Evolutionary conservation across 1,284 basidiomycete genomes (phyloP), one percentile per base, ranked within the genome.

Genomic region (Irpex sp.): DNA sequence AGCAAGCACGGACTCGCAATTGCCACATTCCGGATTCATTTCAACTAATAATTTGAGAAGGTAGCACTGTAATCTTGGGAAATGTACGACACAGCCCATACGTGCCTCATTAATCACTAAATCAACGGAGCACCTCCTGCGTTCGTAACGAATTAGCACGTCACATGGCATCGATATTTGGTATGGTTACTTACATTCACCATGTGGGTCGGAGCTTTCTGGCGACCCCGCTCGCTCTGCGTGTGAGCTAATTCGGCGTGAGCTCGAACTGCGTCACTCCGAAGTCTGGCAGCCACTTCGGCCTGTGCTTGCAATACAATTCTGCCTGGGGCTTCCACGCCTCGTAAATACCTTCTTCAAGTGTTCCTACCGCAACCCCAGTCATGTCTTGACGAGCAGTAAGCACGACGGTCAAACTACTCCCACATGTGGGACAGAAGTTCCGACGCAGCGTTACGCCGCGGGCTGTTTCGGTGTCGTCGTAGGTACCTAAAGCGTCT

Each of bases 281-380:
- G 13, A 56, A 35, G 17, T 56, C 54, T 33, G 54, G 54, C 7
- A 56, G 36, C 54, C 54, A 56, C 54, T 56, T 56, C 21, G 54
- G 31, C 54, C 54, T 56, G 17, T 33, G 8, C 17, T 33, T 33
- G 26, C 54, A 56, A 33, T 21, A 56, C 26, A 56, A 13, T 21
- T 56, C 54, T 8, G 13, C 17, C 54, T 35, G 11, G 21, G 54
- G 54, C 17, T 19, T 33, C 17, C 21, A 56, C 17, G 13, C 26
- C 26, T 56, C 54, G 31, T 6, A 37, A 2, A 56, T 33, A 50
- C 6, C 47, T 6, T 5, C 54, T 3, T 35, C 36, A 56, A 56
- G 7, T 11, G 15, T 21, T 33, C 54, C 54, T 9, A 21, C 21
- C 8, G 54, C 8, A 17, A 56, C 54, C 8, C 13, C 54, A 15